Percentiles rank a stretch among this genome's conserved stretches.
Evolutionary conservation across 768 basidiomycete genomes (phyloP).

Genomic region (Dentipellis fragilis): DNA sequence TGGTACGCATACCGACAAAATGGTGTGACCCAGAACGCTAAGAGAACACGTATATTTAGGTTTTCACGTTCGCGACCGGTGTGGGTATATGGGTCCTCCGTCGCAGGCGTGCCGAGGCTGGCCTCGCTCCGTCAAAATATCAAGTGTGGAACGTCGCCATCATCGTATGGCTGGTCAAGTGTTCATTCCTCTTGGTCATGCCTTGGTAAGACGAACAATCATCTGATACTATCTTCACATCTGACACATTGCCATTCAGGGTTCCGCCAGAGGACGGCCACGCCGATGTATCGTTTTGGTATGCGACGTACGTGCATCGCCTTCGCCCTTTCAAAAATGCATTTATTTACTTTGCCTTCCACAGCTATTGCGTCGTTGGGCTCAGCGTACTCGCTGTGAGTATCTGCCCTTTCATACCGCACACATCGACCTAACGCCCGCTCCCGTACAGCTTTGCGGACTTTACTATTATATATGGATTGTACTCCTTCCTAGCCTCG

Average conservation of each 20-base stretch:
- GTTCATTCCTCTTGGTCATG: constrained; percentile 23
- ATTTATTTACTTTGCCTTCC: neutral
- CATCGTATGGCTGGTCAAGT: constrained; percentile 13
- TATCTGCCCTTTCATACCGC: neutral
- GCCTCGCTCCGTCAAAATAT: constrained; percentile 15
- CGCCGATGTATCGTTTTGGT: constrained; percentile 23
- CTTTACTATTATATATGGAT: constrained; percentile 31
- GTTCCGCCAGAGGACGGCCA: constrained; percentile 19
- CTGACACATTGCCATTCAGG: constrained; percentile 8
- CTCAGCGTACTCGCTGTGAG: constrained; percentile 18
- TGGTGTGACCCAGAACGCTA: neutral
- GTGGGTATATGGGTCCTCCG: constrained; percentile 24
- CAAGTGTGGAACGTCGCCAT: constrained; percentile 16
- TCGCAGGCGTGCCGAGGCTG: constrained; percentile 16
- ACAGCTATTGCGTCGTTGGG: constrained; percentile 20
- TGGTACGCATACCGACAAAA: constrained; percentile 18
- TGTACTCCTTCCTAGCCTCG: constrained; percentile 29
- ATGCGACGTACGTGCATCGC: constrained; percentile 15
- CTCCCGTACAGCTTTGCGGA: constrained; percentile 12
- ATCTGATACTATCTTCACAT: neutral
- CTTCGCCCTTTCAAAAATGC: neutral
- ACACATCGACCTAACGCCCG: neutral
- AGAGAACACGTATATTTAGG: constrained; percentile 6
- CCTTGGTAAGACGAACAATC: constrained; percentile 18
- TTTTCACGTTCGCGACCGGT: constrained; percentile 20